Base-by-base conservation (phyloP, 2,329 filamentous ascomycete genomes). In the Colletotrichum tamarilloi region DNA sequence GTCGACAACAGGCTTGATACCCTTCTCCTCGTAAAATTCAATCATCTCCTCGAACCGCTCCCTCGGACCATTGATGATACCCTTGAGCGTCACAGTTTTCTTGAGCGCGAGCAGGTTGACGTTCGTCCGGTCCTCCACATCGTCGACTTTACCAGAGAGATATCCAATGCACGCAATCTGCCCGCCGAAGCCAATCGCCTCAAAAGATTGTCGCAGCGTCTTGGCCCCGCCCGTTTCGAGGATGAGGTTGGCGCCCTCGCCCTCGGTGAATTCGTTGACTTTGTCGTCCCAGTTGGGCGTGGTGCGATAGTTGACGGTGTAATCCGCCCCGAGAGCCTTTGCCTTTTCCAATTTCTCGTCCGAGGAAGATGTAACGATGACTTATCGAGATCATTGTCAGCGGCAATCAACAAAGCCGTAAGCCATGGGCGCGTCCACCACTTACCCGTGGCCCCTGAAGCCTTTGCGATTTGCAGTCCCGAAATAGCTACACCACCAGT, bases 1-100 rank as follows among this genome's bases (percentile, higher is more conserved):
- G 76, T 86, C 84, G 52, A 90, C 81, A 1, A 89, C 84, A 4
- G 87, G 87, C 62, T 78, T 81, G 53, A 89, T 86, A 73, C 78
- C 64, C 70, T 86, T 81, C 59, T 80, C 77, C 71, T 84, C 81
- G 74, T 88, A 87, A 58, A 87, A 86, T 38, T 59, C 68, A 49
- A 86, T 75, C 87, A 90, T 89, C 80, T 90, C 88, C 79, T 88
- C 86, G 70, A 90, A 86, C 55, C 84, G 80, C 60, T 86, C 84
- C 68, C 80, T 78, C 11, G 91, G 90, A 0, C 91, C 92, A 78
- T 92, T 92, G 32, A 92, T 77, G 7, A 93, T 87, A 0, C 92
- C 85, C 77, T 85, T 85, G 63, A 87, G 78, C 38, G 86, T 87
- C 16, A 85, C 84, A 73, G 87, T 87, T 72, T 84, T 78, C 67